Evolutionary conservation across 2,329 filamentous ascomycete species (phyloP).

Genomic region (Phaeophleospora eucalypticola): DNA sequence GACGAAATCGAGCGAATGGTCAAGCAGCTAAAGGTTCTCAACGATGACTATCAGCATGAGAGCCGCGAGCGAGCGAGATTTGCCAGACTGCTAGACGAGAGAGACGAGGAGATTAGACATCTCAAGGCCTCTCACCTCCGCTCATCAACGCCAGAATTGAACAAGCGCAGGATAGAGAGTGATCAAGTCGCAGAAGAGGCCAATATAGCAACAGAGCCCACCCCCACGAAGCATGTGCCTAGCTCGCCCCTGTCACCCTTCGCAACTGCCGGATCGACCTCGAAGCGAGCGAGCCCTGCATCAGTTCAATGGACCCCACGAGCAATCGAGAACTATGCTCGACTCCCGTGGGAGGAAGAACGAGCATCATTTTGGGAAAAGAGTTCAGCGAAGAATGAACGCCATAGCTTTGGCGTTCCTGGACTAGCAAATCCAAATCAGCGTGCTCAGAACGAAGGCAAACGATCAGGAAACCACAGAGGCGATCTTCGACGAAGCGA

Average conservation of each 20-base stretch:
- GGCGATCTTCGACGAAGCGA: constrained; percentile 11
- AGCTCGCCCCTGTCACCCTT: constrained; percentile 19
- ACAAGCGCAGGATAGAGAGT: not conserved
- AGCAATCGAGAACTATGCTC: constrained; percentile 9
- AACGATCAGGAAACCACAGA: constrained; percentile 1
- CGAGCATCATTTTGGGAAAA: constrained; percentile 12
- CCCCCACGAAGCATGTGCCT: not conserved
- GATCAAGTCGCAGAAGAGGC: not conserved
- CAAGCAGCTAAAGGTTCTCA: constrained; percentile 11
- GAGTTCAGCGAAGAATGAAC: not conserved
- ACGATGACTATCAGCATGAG: constrained; percentile 18
- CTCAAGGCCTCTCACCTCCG: constrained; percentile 11
- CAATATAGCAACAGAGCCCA: not conserved
- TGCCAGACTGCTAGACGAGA: constrained; percentile 17
- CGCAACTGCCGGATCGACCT: constrained; percentile 8
- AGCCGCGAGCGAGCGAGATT: constrained; percentile 9
- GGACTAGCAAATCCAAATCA: not conserved
- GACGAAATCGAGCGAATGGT: constrained; percentile 19
- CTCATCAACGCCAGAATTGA: constrained; percentile 8
- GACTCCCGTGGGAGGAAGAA: constrained; percentile 11
- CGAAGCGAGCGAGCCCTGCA: not conserved
- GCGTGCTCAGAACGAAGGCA: not conserved
- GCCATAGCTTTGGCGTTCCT: constrained; percentile 10
- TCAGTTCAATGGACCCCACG: constrained; percentile 13
- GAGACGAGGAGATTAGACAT: constrained; percentile 16